phyloP scores from a whole-genome alignment of 1,139 yeast species.

The Suzukiozyma palmioleophila region DNA sequence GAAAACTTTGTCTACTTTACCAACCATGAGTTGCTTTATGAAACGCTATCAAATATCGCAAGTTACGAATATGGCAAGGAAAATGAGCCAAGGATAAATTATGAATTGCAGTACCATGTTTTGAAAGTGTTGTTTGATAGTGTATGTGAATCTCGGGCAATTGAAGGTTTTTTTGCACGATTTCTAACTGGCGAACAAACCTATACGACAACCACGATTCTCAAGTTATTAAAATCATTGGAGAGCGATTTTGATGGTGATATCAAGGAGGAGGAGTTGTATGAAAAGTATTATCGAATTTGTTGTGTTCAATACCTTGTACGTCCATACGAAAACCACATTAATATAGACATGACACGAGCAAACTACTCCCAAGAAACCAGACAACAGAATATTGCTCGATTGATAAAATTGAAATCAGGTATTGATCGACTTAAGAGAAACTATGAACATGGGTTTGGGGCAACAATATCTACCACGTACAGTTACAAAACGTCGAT shows the following conservation, averaged over 20 bases:
- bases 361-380: neutral
- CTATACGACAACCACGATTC: neutral
- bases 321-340: neutral
- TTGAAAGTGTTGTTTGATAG: constrained; percentile 7
- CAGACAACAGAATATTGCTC: neutral
- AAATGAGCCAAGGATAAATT: constrained; percentile 5
- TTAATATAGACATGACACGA: neutral
- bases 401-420: neutral
- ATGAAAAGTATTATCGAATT: neutral
- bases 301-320: neutral
- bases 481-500: neutral
- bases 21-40: constrained; percentile 1
- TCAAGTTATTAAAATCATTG: neutral
- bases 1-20: constrained; percentile 5
- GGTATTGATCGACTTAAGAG: neutral
- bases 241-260: neutral
- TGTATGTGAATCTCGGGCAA: neutral
- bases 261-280: neutral
- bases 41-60: neutral
- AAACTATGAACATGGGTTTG: constrained; percentile 2
- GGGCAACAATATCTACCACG: neutral
- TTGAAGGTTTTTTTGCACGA: neutral
- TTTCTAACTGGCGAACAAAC: neutral
- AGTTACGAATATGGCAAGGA: constrained; percentile 2
- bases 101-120: constrained; percentile 10